Evolutionary conservation across 2,329 filamentous ascomycete species (phyloP), one percentile per base, ranked within the genome.

Genomic region (Talaromyces sp.): DNA sequence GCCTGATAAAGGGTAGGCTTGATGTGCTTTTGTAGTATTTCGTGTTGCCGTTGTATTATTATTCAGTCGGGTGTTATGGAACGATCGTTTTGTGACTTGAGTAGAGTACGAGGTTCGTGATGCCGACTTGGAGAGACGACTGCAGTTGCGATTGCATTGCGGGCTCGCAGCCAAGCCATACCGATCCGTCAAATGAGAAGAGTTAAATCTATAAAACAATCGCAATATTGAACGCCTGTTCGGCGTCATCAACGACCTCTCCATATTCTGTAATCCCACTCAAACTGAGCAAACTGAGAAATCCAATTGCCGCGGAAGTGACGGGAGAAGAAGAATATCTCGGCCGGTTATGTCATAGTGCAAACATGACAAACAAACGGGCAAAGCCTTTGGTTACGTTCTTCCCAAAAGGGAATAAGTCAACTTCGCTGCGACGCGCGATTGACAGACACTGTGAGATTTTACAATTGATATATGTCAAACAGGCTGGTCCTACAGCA

Each of bases 1-100:
- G 9, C 76, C 75, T 1, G 74, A 70, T 15, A 77, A 61, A 5
- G 73, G 74, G 53, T 76, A 65, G 17, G 73, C 71, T 59, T 77
- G 75, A n/a, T 60, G 53, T 15, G 55, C 25, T 2, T 45, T 37
- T 17, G 28, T 10, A 31, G 35, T 43, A 11, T 17, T 25, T 52
- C 19, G 19, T 22, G 13, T 13, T n/a, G 36, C n/a, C n/a, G n/a
- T 53, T 21, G 17, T 40, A 10, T 52, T 28, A 5, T 56, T 33
- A 6, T 50, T 28, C 8, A 39, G 2, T 21, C 21, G n/a, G 21
- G 21, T 35, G 36, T 6, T 25, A 11, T 50, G 43, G 13, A 48
- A 50, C 2, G 13, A 19, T 35, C 54, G 25, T 21, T 31, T n/a
- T n/a, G n/a, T 52, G 33, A 28, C 21, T 39, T 19, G 8, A 22